Percentiles rank a stretch among this genome's conserved stretches.
These are phyloP conservation scores for Combretum micranthum DNA, from an alignment of 345 rosid species.

Conservation along the genomic window DNA sequence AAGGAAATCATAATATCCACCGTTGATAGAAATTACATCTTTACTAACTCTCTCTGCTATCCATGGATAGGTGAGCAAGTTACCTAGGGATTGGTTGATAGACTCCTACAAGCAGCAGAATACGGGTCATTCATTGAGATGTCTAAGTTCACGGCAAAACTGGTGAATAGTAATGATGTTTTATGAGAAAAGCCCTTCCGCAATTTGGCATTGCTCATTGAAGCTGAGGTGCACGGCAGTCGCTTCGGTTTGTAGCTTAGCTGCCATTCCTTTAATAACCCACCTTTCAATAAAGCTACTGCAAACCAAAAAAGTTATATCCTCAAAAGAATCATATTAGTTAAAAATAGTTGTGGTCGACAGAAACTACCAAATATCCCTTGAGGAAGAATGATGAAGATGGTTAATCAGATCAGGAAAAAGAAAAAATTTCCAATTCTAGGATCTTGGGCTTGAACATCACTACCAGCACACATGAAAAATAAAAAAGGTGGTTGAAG, in stretches of 20 bases:
- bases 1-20: slow-evolving; percentile 78
- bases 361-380: no score
- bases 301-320: slow-evolving; percentile 7
- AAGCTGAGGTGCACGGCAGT: slow-evolving; percentile 54
- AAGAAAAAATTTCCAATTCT: no score
- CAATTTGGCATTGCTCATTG: slow-evolving; percentile 70
- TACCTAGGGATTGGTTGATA: slow-evolving; percentile 56
- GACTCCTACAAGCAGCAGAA: slow-evolving; percentile 51
- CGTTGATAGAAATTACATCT: slow-evolving; percentile 54
- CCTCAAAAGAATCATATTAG: no score
- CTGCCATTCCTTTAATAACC: slow-evolving; percentile 72
- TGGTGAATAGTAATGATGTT: no score
- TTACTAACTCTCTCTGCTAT: slow-evolving; percentile 59
- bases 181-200: slow-evolving; percentile 45
- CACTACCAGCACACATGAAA: no score
- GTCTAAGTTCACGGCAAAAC: slow-evolving; percentile 28
- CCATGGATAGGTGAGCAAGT: slow-evolving; percentile 85
- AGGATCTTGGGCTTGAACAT: no score
- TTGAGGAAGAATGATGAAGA: not conserved
- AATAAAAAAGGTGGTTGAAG: not conserved
- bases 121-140: slow-evolving; percentile 19
- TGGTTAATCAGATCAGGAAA: no score
- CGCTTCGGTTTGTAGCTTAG: slow-evolving; percentile 50
- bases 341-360: no score
- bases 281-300: slow-evolving; percentile 75